Base-by-base conservation (phyloP, 106 monocot species). In the Chionographis japonica region DNA sequence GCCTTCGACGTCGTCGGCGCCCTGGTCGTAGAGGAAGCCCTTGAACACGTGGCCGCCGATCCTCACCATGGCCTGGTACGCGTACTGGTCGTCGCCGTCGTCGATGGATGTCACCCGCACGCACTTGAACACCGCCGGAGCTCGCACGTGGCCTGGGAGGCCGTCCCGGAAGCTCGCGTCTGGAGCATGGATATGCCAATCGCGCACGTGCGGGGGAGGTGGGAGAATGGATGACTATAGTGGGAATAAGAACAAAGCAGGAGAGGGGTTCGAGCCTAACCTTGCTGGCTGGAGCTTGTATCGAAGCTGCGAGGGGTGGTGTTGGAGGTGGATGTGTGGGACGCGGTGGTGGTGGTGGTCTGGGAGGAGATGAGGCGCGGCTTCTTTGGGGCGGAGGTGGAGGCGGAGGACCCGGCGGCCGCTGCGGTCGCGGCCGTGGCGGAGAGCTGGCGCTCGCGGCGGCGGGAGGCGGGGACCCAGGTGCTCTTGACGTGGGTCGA, bases 401-500 rank as follows among this genome's bases (percentile, higher is more conserved):
- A 72, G 19, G 72, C 43, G 3, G 83, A 71, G 56, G 75, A 75
- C 0, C 62, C 72, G 3, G 70, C 56, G 52, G 62, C 75, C 1
- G 19, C 43, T 4, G 39, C 61, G 27, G 27, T 27, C 20, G 71
- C 65, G 55, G 68, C 20, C 7, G 5, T 16, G 13, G 40, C 49
- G 8, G 60, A 35, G 12, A 68, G 20, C 79, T 79, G 87, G 14
- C 87, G 79, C 62, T 91, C 91, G 36, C 91, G 81, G 58, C 91
- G 87, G 60, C 87, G 81, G 6, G 87, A 71, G 17, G 87, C 87
- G 49, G 91, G 87, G 16, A 91, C 84, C 91, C 91, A 91, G 17
- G 91, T 87, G 82, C 91, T 91, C 67, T 77, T 87, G 15, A 91
- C 81, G 67, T 91, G 91, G 50, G 91, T 91, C 16, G 87, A 64